Percentiles rank a stretch among this genome's conserved stretches.
phyloP scores from a whole-genome alignment of 371 early-diverging fungal genomes.

The Mucor sp. region DNA sequence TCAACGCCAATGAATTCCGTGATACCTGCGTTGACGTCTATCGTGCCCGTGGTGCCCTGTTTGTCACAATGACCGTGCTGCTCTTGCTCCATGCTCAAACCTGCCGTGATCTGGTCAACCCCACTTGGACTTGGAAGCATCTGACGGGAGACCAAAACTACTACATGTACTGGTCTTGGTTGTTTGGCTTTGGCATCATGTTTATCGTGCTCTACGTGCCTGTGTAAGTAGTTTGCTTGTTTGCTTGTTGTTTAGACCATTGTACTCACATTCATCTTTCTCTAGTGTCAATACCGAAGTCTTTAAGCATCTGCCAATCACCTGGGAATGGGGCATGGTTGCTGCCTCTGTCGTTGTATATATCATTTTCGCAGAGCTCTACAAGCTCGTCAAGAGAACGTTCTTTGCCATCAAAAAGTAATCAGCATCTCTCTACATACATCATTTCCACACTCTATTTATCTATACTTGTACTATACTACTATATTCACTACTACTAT shows the following conservation, averaged over 20 bases:
- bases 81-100: constrained; percentile 74
- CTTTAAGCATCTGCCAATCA: constrained; percentile 67
- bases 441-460: background rate
- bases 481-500: background rate
- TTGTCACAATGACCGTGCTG: constrained; percentile 64
- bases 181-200: constrained; percentile 55
- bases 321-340: constrained; percentile 80
- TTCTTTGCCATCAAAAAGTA: background rate
- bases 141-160: constrained; percentile 57
- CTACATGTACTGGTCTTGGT: constrained; percentile 54
- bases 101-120: constrained; percentile 65
- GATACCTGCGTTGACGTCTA: constrained; percentile 66
- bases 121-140: constrained; percentile 52
- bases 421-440: background rate
- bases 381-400: constrained; percentile 39
- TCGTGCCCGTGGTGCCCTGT: constrained; percentile 73
- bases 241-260: too few relatives aligned
- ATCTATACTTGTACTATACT: background rate
- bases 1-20: constrained; percentile 25
- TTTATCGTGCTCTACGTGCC: constrained; percentile 74
- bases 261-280: background rate
- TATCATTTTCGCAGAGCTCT: constrained; percentile 60
- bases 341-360: constrained; percentile 61
- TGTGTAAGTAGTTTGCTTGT: constrained; percentile 26
- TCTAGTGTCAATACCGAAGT: constrained; percentile 64